Percentiles rank a stretch among this genome's conserved stretches.
These are phyloP conservation scores for Amanita rimosa DNA, from an alignment of 768 basidiomycete genomes.

Conservation along the genomic window DNA sequence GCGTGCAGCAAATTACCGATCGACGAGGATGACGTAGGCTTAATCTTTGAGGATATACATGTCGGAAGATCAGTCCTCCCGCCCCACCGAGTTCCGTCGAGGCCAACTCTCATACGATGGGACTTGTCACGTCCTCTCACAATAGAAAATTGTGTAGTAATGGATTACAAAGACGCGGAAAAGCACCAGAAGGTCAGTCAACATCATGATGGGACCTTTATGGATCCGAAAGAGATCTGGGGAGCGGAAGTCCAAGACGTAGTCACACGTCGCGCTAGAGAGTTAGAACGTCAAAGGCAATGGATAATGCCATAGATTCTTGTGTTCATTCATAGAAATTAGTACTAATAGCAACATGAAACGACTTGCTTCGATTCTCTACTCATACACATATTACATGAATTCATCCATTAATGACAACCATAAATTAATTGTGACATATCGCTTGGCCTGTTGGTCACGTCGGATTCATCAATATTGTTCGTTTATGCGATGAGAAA, in stretches of 20 bases:
- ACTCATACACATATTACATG: slow-evolving; percentile 5
- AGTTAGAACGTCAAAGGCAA: slow-evolving; percentile 42
- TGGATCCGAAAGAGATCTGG: slow-evolving; percentile 53
- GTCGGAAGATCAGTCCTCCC: slow-evolving; percentile 71
- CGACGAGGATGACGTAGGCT: slow-evolving; percentile 71
- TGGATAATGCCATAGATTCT: slow-evolving; percentile 32
- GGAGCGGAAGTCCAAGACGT: slow-evolving; percentile 47
- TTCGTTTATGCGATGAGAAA: slow-evolving; percentile 5
- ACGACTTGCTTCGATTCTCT: not conserved
- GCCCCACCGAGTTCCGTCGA: slow-evolving; percentile 61
- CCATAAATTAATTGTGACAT: not conserved
- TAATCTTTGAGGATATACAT: slow-evolving; percentile 83
- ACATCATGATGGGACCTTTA: slow-evolving; percentile 12
- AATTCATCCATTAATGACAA: not conserved
- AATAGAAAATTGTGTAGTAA: slow-evolving; percentile 78
- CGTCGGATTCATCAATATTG: not conserved
- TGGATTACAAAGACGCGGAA: slow-evolving; percentile 68
- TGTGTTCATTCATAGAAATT: too few species aligned
- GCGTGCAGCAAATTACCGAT: slow-evolving; percentile 56
- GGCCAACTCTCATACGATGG: slow-evolving; percentile 78
- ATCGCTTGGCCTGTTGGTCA: not conserved
- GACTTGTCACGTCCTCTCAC: slow-evolving; percentile 50
- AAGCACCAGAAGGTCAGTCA: slow-evolving; percentile 44
- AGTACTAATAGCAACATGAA: too few species aligned
- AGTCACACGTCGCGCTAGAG: slow-evolving; percentile 46